Percentiles rank a stretch among this genome's conserved stretches.
These are phyloP conservation scores for Seiridium unicorne DNA, from an alignment of 2,329 filamentous ascomycete genomes.

Conservation along the genomic window DNA sequence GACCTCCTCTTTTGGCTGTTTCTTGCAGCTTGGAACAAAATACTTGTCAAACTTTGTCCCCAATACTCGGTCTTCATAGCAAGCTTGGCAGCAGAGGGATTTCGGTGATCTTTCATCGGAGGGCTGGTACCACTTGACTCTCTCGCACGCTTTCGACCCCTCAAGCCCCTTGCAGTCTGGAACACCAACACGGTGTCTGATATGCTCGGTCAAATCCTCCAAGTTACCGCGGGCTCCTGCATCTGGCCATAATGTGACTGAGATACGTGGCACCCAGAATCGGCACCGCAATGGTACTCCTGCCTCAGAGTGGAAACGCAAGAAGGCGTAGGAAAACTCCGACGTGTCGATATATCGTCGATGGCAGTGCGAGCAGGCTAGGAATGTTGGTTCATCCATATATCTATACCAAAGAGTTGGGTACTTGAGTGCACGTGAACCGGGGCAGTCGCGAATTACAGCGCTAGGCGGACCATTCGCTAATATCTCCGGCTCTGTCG, in stretches of 20 bases:
- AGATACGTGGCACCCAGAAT: constrained; percentile 6
- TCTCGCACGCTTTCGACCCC: background rate
- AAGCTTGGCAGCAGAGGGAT: constrained; percentile 5
- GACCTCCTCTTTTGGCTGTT: background rate
- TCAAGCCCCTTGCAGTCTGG: background rate
- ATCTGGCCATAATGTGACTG: background rate
- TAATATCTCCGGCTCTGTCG: background rate
- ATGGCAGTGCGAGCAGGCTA: constrained; percentile 7
- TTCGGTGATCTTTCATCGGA: background rate
- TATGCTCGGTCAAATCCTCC: background rate
- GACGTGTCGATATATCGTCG: background rate
- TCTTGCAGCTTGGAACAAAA: background rate
- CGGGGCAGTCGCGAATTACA: background rate
- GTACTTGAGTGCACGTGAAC: background rate
- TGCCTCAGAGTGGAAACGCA: background rate
- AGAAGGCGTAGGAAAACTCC: background rate
- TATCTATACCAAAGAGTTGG: constrained; percentile 7
- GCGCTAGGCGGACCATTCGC: background rate
- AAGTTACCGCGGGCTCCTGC: background rate
- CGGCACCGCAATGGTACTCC: constrained; percentile 4
- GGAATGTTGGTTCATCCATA: background rate
- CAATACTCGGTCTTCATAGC: constrained; percentile 2
- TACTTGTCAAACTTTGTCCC: background rate
- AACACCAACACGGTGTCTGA: background rate
- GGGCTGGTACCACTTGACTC: background rate